Evolutionary conservation across 1,284 basidiomycete species (phyloP), one percentile per base, ranked within the genome.

Genomic region (Moesziomyces sp.): DNA sequence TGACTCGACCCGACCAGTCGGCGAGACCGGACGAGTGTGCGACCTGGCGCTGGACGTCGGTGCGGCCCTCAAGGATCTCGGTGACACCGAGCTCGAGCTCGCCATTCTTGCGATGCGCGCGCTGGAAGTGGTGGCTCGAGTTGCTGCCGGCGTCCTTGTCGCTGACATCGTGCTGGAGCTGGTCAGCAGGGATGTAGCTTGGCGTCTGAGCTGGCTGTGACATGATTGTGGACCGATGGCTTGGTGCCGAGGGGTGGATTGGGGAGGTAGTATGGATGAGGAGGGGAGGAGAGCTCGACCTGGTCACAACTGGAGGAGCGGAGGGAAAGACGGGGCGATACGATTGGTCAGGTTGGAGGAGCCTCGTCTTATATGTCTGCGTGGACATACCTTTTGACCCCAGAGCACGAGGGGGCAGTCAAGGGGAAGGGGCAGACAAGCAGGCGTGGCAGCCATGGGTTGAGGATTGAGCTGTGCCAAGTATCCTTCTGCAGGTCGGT

Each of bases 21-120:
- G 58, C 43, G 3, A 71, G 68, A 61, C 67, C 68, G 51, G 52
- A 23, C 19, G 67, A 50, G 3, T 23, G 24, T 28, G 59, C 74
- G 1, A 78, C 76, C 21, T 58, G 46, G 2, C 74, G 65, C 19
- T 61, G 56, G 4, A 62, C 66, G 46, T 74, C 76, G 43, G 38
- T 58, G 11, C 74, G 65, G 9, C 74, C 74, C 45, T 74, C 67
- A 26, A 74, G 65, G 51, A 76, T 72, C 35, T 78, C 76, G 52
- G 74, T 76, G 34, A 76, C 59, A 58, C 76, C 76, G 35, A 72
- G 65, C 46, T 72, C 69, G 47, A 72, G 65, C 47, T 72, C 68
- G 34, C 73, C 73, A 26, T 61, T 56, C 49, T 51, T 52, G 46
- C 69, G 76, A 23, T 69, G 58, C 19, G 59, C 46, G 24, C 74